Evolutionary conservation across 2,329 filamentous ascomycete species (phyloP).

Genomic region (Alternaria ventricosa): DNA sequence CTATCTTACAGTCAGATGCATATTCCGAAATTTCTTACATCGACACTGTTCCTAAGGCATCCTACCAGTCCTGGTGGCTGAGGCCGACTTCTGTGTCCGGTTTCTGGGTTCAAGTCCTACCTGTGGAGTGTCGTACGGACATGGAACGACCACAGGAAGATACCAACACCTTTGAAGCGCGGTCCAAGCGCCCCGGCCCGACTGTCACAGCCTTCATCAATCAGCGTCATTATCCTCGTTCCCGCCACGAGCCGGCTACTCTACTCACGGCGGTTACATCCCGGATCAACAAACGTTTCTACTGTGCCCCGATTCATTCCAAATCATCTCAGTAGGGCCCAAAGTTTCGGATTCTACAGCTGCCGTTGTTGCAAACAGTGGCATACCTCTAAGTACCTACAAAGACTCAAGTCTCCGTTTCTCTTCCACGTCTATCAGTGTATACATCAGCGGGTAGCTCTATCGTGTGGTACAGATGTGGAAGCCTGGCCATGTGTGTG

Average conservation of each 20-base stretch:
- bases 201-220: slow-evolving; percentile 14
- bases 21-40: slow-evolving; percentile 13
- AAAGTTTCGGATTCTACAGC: slow-evolving; percentile 10
- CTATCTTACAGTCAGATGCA: slow-evolving; percentile 9
- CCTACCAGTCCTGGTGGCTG: slow-evolving; percentile 33
- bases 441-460: slow-evolving; percentile 13
- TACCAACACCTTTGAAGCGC: slow-evolving; percentile 20
- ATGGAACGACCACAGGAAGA: slow-evolving; percentile 45
- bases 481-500: neutral
- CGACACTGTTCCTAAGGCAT: slow-evolving; percentile 19
- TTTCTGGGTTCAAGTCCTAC: slow-evolving; percentile 26
- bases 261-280: slow-evolving; percentile 27
- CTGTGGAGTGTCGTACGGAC: slow-evolving; percentile 37
- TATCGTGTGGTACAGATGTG: slow-evolving; percentile 26
- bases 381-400: slow-evolving; percentile 6
- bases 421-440: slow-evolving; percentile 28
- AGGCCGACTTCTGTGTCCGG: slow-evolving; percentile 19
- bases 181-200: slow-evolving; percentile 25
- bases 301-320: slow-evolving; percentile 28
- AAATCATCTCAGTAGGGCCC: slow-evolving; percentile 21
- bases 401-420: slow-evolving; percentile 29
- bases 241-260: slow-evolving; percentile 35
- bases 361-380: slow-evolving; percentile 10
- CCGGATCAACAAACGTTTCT: slow-evolving; percentile 31
- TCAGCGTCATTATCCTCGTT: slow-evolving; percentile 27